These are phyloP conservation scores for Candida railenensis DNA, from an alignment of 805 yeast species.

Conservation along the genomic window DNA sequence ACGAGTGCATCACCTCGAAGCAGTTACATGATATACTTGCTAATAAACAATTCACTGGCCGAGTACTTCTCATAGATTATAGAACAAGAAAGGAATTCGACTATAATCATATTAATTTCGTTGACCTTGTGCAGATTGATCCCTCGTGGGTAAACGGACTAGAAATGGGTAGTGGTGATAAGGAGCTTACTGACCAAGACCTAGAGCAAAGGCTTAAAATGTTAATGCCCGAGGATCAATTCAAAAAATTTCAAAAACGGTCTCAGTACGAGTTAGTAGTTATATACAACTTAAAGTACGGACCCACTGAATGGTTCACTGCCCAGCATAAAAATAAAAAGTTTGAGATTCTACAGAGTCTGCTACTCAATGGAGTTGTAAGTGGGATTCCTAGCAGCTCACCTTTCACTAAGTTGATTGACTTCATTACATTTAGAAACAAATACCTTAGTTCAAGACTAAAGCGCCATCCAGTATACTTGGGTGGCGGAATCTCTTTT, in stretches of 20 bases:
- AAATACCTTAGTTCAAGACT: slow-evolving; percentile 33
- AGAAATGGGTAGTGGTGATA: slow-evolving; percentile 18
- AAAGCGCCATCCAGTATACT: slow-evolving; percentile 29
- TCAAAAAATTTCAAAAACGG: slow-evolving; percentile 51
- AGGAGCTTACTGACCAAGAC: slow-evolving; percentile 54
- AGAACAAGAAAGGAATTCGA: slow-evolving; percentile 62
- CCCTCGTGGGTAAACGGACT: slow-evolving; percentile 42
- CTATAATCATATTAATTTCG: slow-evolving; percentile 58
- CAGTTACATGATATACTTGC: slow-evolving; percentile 15
- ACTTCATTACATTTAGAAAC: slow-evolving; percentile 28
- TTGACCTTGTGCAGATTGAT: slow-evolving; percentile 69
- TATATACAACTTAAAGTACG: slow-evolving; percentile 54
- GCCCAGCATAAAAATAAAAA: slow-evolving; percentile 16
- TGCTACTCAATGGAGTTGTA: slow-evolving; percentile 33
- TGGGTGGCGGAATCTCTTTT: slow-evolving; percentile 36
- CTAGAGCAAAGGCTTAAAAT: slow-evolving; percentile 61
- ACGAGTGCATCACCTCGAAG: slow-evolving; percentile 18
- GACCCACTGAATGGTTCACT: slow-evolving; percentile 17
- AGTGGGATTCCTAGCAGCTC: slow-evolving; percentile 47
- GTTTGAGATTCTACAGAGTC: slow-evolving; percentile 34
- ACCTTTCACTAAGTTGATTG: slow-evolving; percentile 52
- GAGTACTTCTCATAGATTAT: slow-evolving; percentile 67
- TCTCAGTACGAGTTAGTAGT: slow-evolving; percentile 61
- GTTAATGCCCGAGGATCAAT: slow-evolving; percentile 57
- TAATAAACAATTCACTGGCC: slow-evolving; percentile 1